Conservation (phyloP, 202 grass and related monocot species). For the Hordeum pubiflorum region DNA sequence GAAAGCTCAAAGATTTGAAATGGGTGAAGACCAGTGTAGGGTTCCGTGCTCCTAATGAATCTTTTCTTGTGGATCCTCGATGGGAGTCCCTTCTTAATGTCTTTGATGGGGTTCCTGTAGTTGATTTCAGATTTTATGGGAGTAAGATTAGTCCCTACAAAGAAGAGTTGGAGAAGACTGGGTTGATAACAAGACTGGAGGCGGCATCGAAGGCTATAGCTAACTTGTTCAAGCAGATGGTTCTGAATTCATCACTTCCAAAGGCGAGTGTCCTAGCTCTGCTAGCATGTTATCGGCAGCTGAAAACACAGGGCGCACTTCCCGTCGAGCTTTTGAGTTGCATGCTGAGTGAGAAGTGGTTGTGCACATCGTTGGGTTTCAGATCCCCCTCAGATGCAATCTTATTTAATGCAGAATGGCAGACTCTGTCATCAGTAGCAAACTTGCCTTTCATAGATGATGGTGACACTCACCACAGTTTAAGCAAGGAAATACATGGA, state of each 20-base stretch:
- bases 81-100: neutral
- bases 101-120: neutral
- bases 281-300: neutral
- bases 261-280: neutral
- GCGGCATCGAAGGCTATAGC: neutral
- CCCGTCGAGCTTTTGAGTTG: neutral
- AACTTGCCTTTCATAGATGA: neutral
- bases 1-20: neutral
- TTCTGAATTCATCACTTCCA: neutral
- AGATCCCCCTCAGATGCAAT: neutral
- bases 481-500: constrained; percentile 1
- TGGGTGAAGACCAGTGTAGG: neutral
- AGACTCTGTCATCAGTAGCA: neutral
- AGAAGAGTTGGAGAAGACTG: neutral
- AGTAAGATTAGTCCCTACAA: neutral
- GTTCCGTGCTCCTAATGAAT: neutral
- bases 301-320: neutral
- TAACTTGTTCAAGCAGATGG: neutral
- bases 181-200: neutral
- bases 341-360: neutral
- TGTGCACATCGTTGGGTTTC: neutral
- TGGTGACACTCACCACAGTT: neutral
- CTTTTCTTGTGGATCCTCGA: neutral
- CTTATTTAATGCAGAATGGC: neutral
- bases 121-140: neutral